phyloP scores from a whole-genome alignment of 495 filamentous ascomycete species.

The Penicillium canariense region DNA sequence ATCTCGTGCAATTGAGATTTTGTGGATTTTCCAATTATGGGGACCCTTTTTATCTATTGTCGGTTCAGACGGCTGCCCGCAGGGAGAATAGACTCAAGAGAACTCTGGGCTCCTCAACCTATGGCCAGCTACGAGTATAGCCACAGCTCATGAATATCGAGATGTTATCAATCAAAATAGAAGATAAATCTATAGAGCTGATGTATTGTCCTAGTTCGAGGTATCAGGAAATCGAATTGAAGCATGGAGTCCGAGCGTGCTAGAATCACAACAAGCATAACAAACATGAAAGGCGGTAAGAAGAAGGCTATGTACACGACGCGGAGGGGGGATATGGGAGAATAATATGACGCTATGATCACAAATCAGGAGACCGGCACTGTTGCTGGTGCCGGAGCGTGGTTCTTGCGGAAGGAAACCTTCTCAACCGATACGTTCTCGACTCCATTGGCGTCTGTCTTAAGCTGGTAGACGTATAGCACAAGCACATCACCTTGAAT shows the following conservation, averaged over 20 bases:
- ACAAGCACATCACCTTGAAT: conserved; percentile 97
- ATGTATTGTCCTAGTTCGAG: conserved; percentile 9
- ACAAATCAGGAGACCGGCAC: not conserved
- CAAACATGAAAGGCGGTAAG: conserved; percentile 12
- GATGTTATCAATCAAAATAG: too few species aligned
- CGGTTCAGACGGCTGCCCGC: too few species aligned
- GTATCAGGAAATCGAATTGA: conserved; percentile 23
- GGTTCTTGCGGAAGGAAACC: conserved; percentile 91
- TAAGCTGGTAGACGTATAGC: conserved; percentile 95
- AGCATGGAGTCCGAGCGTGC: conserved; percentile 7
- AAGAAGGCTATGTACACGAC: conserved; percentile 37
- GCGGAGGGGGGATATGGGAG: not conserved
- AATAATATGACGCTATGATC: not conserved
- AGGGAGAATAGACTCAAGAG: too few species aligned
- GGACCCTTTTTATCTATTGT: too few species aligned
- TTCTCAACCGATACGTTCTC: conserved; percentile 97
- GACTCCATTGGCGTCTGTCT: conserved; percentile 80
- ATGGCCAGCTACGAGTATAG: too few species aligned
- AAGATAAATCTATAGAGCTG: not conserved
- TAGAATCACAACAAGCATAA: not conserved
- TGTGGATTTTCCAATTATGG: too few species aligned
- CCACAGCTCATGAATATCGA: too few species aligned
- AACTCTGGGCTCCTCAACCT: too few species aligned
- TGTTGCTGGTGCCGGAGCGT: conserved; percentile 32
- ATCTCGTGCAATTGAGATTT: too few species aligned